Conservation (phyloP, 2,329 filamentous ascomycete species). For the Colletotrichum eremochloae region DNA sequence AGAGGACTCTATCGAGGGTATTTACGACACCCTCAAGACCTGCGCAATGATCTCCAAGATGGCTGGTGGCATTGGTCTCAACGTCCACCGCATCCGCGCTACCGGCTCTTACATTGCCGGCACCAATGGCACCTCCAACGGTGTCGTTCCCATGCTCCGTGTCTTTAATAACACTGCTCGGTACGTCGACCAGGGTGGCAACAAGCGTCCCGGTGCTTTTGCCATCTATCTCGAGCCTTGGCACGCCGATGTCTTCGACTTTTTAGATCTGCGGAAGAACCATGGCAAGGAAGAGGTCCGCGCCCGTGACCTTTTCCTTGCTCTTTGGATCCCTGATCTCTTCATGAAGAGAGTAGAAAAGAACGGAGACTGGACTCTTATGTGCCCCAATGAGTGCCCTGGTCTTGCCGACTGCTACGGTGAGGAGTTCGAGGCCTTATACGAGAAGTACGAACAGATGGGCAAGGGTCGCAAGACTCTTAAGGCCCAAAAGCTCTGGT, state of each 20-base stretch:
- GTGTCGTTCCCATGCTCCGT: conserved; percentile 96
- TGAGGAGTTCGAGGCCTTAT: conserved; percentile 95
- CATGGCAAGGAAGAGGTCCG: conserved; percentile 99
- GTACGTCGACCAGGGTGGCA: conserved; percentile 98
- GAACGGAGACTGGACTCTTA: conserved; percentile 96
- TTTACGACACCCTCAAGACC: conserved; percentile 98
- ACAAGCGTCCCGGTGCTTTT: conserved; percentile 98
- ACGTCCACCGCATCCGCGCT: conserved; percentile 95
- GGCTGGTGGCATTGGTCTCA: conserved; percentile 96
- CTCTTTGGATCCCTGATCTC: conserved; percentile 97
- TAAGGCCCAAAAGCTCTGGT: conserved; percentile 99
- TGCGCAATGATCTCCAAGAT: conserved; percentile 99
- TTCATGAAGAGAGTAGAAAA: conserved; percentile 99
- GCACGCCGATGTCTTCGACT: conserved; percentile 98
- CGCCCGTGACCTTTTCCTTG: conserved; percentile 96
- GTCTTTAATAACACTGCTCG: conserved; percentile 99
- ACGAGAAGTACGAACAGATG: conserved; percentile 91
- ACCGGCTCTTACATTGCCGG: conserved; percentile 98
- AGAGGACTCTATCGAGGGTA: conserved; percentile 98
- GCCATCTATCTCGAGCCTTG: conserved; percentile 99
- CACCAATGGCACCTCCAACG: conserved; percentile 98
- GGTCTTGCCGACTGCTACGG: conserved; percentile 97
- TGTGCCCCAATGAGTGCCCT: conserved; percentile 97
- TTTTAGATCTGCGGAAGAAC: conserved; percentile 98
- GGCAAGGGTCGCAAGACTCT: conserved; percentile 90